A percentile compares a stretch with the other conserved stretches of the same genome.
These are phyloP conservation scores for Tephrocybe sp. DNA, from an alignment of 768 basidiomycete species.

Conservation along the genomic window DNA sequence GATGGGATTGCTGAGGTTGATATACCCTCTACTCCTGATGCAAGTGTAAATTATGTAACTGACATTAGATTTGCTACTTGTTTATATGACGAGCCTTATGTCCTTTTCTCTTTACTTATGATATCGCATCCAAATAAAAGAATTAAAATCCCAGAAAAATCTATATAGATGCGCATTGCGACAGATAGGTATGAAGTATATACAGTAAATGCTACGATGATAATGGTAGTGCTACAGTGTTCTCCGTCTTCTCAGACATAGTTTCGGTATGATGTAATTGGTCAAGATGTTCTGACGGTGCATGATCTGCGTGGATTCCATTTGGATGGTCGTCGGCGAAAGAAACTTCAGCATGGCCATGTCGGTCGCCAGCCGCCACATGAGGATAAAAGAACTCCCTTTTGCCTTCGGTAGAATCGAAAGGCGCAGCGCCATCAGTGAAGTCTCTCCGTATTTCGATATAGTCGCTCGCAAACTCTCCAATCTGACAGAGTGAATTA, in stretches of 20 bases:
- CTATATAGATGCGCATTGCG: slow-evolving; percentile 7
- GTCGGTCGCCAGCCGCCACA: slow-evolving; percentile 37
- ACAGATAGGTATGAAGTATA: slow-evolving; percentile 15
- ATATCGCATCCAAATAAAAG: too few species aligned
- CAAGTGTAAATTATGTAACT: too few species aligned
- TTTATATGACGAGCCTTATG: too few species aligned
- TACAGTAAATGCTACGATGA: slow-evolving; percentile 10
- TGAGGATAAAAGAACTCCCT: slow-evolving; percentile 21
- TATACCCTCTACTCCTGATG: too few species aligned
- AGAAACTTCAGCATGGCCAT: slow-evolving; percentile 38
- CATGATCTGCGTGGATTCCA: slow-evolving; percentile 5
- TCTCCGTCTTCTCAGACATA: slow-evolving; percentile 32
- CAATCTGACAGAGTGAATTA: slow-evolving; percentile 41
- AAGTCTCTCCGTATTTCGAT: slow-evolving; percentile 70
- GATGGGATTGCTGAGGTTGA: slow-evolving; percentile 68
- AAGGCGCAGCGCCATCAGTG: slow-evolving; percentile 49
- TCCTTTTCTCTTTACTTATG: too few species aligned
- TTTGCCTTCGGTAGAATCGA: slow-evolving; percentile 27
- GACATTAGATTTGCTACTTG: too few species aligned
- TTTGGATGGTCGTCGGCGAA: slow-evolving; percentile 9
- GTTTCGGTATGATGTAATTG: slow-evolving; percentile 17
- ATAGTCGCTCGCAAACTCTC: slow-evolving; percentile 70
- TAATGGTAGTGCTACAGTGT: slow-evolving; percentile 17
- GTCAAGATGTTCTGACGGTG: slow-evolving; percentile 6
- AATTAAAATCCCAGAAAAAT: not conserved